Conservation (phyloP, 306 rosid genomes). For the Dryas drummondii region DNA sequence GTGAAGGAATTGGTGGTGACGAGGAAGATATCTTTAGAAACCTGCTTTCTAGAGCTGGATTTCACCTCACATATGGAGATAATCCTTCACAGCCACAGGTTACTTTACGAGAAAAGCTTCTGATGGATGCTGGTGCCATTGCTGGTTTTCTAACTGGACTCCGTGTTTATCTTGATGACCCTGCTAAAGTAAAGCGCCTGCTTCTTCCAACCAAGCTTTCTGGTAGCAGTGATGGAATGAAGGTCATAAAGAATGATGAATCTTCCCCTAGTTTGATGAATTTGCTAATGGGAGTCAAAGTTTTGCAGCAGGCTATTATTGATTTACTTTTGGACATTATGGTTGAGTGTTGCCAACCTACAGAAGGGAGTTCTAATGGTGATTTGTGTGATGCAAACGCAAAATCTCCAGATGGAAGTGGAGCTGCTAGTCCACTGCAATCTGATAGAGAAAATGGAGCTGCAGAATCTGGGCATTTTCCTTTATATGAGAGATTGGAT, state of each 20-base stretch:
- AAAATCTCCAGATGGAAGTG: constrained; percentile 58
- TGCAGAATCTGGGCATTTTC: constrained; percentile 52
- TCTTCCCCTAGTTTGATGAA: constrained; percentile 98
- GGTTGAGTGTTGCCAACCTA: constrained; percentile 98
- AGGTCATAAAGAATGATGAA: constrained; percentile 66
- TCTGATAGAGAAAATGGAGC: constrained; percentile 70
- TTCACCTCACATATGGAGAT: constrained; percentile 95
- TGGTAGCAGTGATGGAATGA: constrained; percentile 75
- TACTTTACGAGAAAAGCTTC: constrained; percentile 87
- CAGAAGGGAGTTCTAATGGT: constrained; percentile 63
- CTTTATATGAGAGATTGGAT: constrained; percentile 70
- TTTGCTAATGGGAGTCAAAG: constrained; percentile 98
- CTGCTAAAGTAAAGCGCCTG: constrained; percentile 95
- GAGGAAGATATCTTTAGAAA: constrained; percentile 97
- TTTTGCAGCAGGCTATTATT: constrained; percentile 93
- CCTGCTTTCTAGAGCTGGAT: constrained; percentile 95
- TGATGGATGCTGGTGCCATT: constrained; percentile 98
- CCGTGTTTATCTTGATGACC: constrained; percentile 98
- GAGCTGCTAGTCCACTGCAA: constrained; percentile 52
- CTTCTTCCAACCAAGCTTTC: constrained; percentile 96
- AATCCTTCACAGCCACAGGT: constrained; percentile 97
- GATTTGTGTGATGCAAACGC: constrained; percentile 60
- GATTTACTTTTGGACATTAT: constrained; percentile 97
- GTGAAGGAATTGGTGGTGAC: constrained; percentile 95
- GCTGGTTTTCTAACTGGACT: constrained; percentile 98